Evolutionary conservation across 164 flowering plant genomes (phyloP).

Genomic region (Chloranthus sessilifolius): DNA sequence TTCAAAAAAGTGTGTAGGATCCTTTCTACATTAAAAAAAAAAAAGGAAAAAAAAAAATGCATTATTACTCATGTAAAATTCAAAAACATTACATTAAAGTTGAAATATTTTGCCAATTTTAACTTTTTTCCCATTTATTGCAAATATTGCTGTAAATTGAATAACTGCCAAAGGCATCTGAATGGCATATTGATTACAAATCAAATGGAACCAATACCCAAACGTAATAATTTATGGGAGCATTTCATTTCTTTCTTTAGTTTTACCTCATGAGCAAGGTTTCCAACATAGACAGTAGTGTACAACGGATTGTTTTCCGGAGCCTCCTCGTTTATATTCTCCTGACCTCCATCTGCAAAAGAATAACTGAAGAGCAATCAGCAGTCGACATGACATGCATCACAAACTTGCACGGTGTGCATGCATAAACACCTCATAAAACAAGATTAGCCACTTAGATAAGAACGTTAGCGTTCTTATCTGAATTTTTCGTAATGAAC

Average conservation of each 20-base stretch:
- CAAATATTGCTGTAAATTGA: not conserved
- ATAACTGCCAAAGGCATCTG: not conserved
- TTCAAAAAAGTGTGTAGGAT: too few species aligned
- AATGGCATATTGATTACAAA: too few species aligned
- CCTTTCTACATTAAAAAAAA: too few species aligned
- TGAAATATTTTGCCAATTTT: too few species aligned
- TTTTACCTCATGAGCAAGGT: conserved; percentile 92
- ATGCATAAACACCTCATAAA: not conserved
- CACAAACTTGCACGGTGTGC: not conserved
- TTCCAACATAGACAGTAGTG: conserved; percentile 96
- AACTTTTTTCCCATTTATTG: too few species aligned
- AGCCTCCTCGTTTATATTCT: conserved; percentile 60
- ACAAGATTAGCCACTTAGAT: too few species aligned
- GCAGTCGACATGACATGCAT: too few species aligned
- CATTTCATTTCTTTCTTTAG: not conserved
- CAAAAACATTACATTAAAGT: too few species aligned
- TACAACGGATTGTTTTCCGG: conserved; percentile 92
- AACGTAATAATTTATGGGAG: not conserved
- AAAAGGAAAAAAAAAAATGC: too few species aligned
- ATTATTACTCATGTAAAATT: too few species aligned
- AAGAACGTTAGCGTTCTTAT: too few species aligned
- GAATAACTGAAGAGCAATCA: not conserved
- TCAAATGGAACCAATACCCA: not conserved
- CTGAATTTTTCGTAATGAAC: too few species aligned
- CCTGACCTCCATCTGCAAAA: conserved; percentile 78